Conservation (phyloP, 2,329 filamentous ascomycete genomes). For the Sarocladiaceae sp. region DNA sequence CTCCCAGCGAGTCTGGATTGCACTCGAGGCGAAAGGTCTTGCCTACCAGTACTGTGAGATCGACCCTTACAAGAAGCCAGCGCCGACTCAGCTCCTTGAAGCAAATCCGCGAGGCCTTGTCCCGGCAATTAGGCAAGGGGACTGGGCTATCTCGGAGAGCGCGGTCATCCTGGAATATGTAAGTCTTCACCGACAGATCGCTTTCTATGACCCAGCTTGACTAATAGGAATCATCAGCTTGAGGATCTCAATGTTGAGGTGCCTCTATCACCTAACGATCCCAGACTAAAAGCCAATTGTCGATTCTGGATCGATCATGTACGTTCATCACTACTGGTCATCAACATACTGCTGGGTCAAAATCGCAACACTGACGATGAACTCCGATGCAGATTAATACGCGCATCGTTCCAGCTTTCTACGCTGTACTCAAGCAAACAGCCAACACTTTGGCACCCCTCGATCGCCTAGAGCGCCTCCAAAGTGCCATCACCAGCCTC, state of each 20-base stretch:
- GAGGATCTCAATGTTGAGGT: conserved; percentile 65
- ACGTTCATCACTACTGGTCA: conserved; percentile 22
- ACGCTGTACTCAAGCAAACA: conserved; percentile 65
- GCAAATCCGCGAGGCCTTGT: conserved; percentile 74
- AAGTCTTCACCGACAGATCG: conserved; percentile 22
- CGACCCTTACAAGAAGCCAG: conserved; percentile 71
- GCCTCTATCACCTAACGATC: conserved; percentile 59
- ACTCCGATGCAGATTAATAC: conserved; percentile 64
- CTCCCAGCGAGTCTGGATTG: conserved; percentile 86
- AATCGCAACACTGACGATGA: too few relatives aligned
- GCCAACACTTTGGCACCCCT: conserved; percentile 37
- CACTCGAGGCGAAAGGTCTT: conserved; percentile 73
- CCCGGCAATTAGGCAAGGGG: conserved; percentile 70
- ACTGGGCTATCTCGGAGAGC: conserved; percentile 81
- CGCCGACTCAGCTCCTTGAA: conserved; percentile 54
- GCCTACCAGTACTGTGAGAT: conserved; percentile 84
- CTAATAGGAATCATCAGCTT: conserved; percentile 40
- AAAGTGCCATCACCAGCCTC: conserved; percentile 54
- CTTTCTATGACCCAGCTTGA: neutral
- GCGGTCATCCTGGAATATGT: conserved; percentile 83
- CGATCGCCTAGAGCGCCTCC: conserved; percentile 46
- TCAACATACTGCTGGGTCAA: too few relatives aligned
- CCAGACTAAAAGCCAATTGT: conserved; percentile 67
- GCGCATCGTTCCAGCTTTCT: conserved; percentile 72
- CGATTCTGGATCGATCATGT: conserved; percentile 80